These are phyloP conservation scores for Avena atlantica DNA, from an alignment of 176 grass and related monocot species.

Conservation along the genomic window DNA sequence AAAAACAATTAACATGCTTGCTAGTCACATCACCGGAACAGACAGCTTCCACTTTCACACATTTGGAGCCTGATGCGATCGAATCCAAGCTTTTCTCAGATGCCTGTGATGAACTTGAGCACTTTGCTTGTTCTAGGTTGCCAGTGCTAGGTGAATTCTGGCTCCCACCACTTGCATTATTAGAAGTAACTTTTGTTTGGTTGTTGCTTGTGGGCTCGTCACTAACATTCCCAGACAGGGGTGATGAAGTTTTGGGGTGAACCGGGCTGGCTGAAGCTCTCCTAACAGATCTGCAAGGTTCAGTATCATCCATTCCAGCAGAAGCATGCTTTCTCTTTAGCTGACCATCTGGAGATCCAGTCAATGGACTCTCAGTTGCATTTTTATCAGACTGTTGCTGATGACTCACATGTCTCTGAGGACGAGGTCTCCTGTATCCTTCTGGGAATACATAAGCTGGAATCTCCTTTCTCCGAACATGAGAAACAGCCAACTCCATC, in stretches of 20 bases:
- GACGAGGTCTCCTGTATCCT: constrained; percentile 74
- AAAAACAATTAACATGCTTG: constrained; percentile 35
- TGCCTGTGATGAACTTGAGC: constrained; percentile 43
- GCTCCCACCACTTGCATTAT: constrained; percentile 41
- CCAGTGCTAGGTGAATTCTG: constrained; percentile 36
- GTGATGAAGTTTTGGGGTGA: constrained; percentile 46
- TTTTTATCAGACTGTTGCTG: constrained; percentile 56
- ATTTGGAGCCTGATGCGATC: constrained; percentile 17
- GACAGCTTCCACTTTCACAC: background rate
- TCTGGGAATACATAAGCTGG: constrained; percentile 90
- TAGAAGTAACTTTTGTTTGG: constrained; percentile 31
- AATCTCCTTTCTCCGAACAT: constrained; percentile 90
- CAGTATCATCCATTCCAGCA: constrained; percentile 40
- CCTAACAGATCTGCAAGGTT: constrained; percentile 47
- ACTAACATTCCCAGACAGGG: constrained; percentile 29
- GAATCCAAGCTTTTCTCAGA: constrained; percentile 52
- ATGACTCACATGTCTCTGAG: constrained; percentile 50
- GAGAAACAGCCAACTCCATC: constrained; percentile 95
- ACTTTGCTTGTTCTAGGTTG: constrained; percentile 25
- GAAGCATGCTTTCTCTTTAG: constrained; percentile 53
- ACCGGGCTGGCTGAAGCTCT: constrained; percentile 58
- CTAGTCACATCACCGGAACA: constrained; percentile 39
- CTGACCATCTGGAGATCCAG: constrained; percentile 39
- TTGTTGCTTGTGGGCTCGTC: constrained; percentile 1
- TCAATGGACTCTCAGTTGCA: constrained; percentile 40